Percentiles rank a stretch among this genome's conserved stretches.
These are phyloP conservation scores for Trichoderma aggressivum DNA, from an alignment of 2,329 filamentous ascomycete genomes.

Conservation along the genomic window DNA sequence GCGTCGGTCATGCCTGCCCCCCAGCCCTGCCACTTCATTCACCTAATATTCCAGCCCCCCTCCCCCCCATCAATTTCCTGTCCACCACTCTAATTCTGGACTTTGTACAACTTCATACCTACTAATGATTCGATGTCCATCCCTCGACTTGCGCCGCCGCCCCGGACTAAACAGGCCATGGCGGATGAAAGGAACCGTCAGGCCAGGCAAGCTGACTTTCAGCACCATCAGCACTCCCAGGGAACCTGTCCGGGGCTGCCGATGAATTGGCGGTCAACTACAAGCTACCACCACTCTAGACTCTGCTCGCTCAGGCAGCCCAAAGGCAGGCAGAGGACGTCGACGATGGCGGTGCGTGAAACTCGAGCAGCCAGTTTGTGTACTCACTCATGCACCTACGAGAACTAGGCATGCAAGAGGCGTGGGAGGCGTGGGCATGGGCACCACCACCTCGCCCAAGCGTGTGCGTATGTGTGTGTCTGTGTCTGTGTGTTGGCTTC, in stretches of 20 bases:
- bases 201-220: constrained; percentile 5
- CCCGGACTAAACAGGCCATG: neutral
- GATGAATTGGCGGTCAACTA: constrained; percentile 50
- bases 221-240: constrained; percentile 6
- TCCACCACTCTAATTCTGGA: neutral
- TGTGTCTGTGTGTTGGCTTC: constrained; percentile 13
- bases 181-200: neutral
- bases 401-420: neutral
- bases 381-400: neutral
- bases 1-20: neutral
- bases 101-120: neutral
- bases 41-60: neutral
- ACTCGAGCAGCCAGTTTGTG: neutral
- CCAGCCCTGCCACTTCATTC: neutral
- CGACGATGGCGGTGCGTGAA: neutral
- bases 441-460: neutral
- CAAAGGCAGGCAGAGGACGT: neutral
- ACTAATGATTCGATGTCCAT: neutral
- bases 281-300: neutral
- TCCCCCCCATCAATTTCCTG: neutral
- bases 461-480: neutral
- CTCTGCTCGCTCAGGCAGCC: neutral
- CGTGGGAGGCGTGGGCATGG: neutral
- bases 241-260: constrained; percentile 18
- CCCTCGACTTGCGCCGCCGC: neutral